A percentile compares a stretch with the other conserved stretches of the same genome.
Evolutionary conservation across 148 eudicot species (phyloP).

Genomic region (Vaccinium vitisidaea): DNA sequence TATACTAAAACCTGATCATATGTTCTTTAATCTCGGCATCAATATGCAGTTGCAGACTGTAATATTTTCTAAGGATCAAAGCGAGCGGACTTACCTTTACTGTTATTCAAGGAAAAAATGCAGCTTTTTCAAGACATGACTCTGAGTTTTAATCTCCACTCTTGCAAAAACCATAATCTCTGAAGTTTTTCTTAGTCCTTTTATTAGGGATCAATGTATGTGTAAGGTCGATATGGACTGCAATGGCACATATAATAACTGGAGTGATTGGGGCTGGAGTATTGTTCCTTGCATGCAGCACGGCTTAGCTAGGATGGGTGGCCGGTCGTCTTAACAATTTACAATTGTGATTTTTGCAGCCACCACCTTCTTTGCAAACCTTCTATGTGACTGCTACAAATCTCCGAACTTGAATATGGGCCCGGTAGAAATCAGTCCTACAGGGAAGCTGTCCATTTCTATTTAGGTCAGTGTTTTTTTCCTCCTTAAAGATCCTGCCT

Average conservation of each 20-base stretch:
- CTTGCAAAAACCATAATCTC: too few relatives aligned
- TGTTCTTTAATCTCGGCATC: too few relatives aligned
- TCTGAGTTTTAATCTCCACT: too few relatives aligned
- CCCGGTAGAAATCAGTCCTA: conserved; percentile 36
- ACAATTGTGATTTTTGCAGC: conserved; percentile 31
- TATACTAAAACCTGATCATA: too few relatives aligned
- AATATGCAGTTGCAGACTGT: too few relatives aligned
- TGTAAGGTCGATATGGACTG: conserved; percentile 50
- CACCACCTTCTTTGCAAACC: conserved; percentile 30
- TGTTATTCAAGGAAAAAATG: too few relatives aligned
- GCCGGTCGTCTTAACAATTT: conserved; percentile 45
- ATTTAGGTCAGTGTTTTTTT: conserved; percentile 33
- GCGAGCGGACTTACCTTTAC: too few relatives aligned
- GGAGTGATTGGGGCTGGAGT: conserved; percentile 57
- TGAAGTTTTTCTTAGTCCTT: neutral
- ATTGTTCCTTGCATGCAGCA: conserved; percentile 51
- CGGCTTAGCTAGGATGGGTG: conserved; percentile 55
- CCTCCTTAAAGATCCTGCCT: neutral
- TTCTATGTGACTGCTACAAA: conserved; percentile 44
- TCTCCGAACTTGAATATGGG: conserved; percentile 41
- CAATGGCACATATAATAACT: conserved; percentile 56
- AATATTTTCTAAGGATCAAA: too few relatives aligned
- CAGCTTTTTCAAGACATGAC: too few relatives aligned
- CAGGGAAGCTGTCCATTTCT: conserved; percentile 36
- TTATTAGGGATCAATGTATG: neutral